phyloP scores from a whole-genome alignment of 2,329 filamentous ascomycete species.

The Colletotrichum aenigma region DNA sequence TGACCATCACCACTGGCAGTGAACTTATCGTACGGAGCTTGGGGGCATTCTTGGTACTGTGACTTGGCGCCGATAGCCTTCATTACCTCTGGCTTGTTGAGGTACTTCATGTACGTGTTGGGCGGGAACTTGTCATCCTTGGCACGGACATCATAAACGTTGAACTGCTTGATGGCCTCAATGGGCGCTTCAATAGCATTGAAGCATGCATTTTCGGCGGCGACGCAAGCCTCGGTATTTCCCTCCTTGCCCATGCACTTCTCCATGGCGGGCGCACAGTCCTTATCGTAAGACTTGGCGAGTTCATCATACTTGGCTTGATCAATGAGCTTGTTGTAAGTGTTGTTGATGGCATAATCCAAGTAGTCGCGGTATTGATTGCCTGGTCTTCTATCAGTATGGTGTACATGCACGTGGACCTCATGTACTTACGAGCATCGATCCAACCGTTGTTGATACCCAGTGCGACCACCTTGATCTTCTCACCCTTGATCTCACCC shows the following conservation, averaged over 20 bases:
- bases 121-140: constrained; percentile 41
- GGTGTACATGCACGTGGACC: no score
- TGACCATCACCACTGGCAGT: constrained; percentile 42
- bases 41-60: constrained; percentile 44
- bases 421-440: constrained; percentile 38
- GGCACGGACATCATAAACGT: constrained; percentile 52
- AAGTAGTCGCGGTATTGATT: constrained; percentile 46
- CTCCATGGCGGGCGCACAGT: constrained; percentile 24
- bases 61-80: constrained; percentile 49
- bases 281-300: constrained; percentile 22
- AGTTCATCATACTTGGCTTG: constrained; percentile 4
- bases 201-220: constrained; percentile 29
- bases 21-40: constrained; percentile 40
- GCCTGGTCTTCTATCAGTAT: no score
- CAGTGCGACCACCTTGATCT: constrained; percentile 54
- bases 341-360: constrained; percentile 50
- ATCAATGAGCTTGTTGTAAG: constrained; percentile 31
- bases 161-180: constrained; percentile 34
- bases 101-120: constrained; percentile 43
- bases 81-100: constrained; percentile 37
- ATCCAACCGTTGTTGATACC: constrained; percentile 64
- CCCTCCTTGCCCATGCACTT: constrained; percentile 23
- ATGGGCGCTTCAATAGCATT: constrained; percentile 27
- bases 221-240: constrained; percentile 28
- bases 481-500: constrained; percentile 43